Percentiles rank a stretch among this genome's conserved stretches.
phyloP scores from a whole-genome alignment of 306 rosid species.

The Fragaria vesca region DNA sequence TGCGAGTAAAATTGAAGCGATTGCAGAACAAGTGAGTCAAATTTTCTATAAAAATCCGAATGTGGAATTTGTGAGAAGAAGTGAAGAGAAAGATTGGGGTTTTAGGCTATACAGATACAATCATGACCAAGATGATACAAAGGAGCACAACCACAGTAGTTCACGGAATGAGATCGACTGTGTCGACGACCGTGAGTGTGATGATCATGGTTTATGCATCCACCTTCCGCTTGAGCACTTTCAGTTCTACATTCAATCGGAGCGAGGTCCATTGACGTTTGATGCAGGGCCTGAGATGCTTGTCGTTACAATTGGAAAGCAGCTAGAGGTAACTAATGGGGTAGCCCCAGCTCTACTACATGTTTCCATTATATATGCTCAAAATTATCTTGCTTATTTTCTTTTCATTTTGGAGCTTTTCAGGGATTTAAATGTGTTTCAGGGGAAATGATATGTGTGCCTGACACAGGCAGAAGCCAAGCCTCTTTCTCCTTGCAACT shows the following conservation, averaged over 20 bases:
- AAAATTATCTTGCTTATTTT: slow-evolving; percentile 13
- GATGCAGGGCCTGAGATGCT: slow-evolving; percentile 58
- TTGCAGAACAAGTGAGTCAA: slow-evolving; percentile 45
- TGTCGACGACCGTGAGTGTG: background rate
- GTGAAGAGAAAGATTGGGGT: slow-evolving; percentile 34
- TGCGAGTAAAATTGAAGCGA: slow-evolving; percentile 52
- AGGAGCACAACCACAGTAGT: slow-evolving; percentile 6
- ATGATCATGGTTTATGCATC: slow-evolving; percentile 53
- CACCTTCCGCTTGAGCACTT: slow-evolving; percentile 64
- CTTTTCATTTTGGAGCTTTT: slow-evolving; percentile 37
- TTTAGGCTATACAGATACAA: slow-evolving; percentile 54
- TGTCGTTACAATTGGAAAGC: slow-evolving; percentile 67
- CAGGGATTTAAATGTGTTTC: slow-evolving; percentile 45
- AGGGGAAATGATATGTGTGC: slow-evolving; percentile 56
- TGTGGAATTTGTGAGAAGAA: slow-evolving; percentile 29
- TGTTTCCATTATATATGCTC: background rate
- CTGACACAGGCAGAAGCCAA: slow-evolving; percentile 33
- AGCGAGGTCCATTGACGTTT: slow-evolving; percentile 45
- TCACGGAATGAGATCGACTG: slow-evolving; percentile 15
- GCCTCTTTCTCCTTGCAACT: slow-evolving; percentile 62
- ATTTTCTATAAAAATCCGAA: slow-evolving; percentile 30
- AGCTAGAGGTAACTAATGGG: slow-evolving; percentile 49
- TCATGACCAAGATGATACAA: slow-evolving; percentile 34
- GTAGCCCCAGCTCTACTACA: background rate
- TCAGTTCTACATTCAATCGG: slow-evolving; percentile 50